A percentile compares a stretch with the other conserved stretches of the same genome.
These are phyloP conservation scores for Omphalea diandra DNA, from an alignment of 441 rosid genomes.

Conservation along the genomic window DNA sequence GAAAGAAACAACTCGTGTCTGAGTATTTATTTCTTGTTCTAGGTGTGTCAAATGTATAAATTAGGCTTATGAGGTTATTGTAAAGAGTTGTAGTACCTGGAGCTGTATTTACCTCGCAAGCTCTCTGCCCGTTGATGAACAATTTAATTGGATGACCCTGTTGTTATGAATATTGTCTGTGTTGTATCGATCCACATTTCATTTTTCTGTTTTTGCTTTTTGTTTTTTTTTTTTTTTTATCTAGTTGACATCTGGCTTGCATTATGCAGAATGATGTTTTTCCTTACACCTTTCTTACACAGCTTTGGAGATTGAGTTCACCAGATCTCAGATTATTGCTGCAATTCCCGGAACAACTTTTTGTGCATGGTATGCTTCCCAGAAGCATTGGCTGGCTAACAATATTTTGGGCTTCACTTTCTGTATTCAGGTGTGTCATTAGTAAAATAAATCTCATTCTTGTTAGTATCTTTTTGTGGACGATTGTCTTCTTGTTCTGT, in stretches of 20 bases:
- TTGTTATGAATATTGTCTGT: background rate
- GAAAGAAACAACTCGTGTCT: no score
- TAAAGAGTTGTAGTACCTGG: background rate
- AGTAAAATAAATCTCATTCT: constrained; percentile 13
- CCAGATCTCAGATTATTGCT: constrained; percentile 86
- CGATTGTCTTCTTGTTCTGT: background rate
- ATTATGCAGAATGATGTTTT: constrained; percentile 44
- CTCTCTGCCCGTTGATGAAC: background rate
- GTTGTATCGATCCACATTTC: no score
- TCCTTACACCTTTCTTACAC: constrained; percentile 44
- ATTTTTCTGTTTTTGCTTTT: no score
- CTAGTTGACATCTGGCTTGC: constrained; percentile 30
- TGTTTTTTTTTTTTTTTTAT: no score
- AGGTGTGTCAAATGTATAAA: background rate
- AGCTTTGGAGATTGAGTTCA: constrained; percentile 97
- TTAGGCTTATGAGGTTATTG: background rate
- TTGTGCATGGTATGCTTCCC: constrained; percentile 93
- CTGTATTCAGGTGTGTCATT: constrained; percentile 83
- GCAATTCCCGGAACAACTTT: constrained; percentile 94
- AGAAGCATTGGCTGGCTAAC: constrained; percentile 98
- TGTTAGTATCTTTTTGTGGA: constrained; percentile 1
- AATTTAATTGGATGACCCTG: no score
- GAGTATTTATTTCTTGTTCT: background rate
- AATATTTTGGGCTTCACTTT: constrained; percentile 86
- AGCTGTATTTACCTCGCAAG: background rate